A percentile compares a stretch with the other conserved stretches of the same genome.
Evolutionary conservation across 2,329 filamentous ascomycete genomes (phyloP).

Genomic region (Fusarium verticillioides): DNA sequence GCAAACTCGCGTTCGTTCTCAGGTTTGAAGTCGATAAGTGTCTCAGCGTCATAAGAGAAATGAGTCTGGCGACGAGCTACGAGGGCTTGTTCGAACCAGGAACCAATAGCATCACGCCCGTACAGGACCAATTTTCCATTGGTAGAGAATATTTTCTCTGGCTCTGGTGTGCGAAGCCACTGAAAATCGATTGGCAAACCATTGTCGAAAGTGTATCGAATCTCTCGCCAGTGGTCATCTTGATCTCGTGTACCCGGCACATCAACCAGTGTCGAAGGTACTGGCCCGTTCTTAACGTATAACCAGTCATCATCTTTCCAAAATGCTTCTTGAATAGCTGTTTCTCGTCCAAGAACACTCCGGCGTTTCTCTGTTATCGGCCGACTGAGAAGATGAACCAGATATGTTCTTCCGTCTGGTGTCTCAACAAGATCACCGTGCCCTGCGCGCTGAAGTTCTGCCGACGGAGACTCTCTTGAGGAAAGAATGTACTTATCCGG

Average conservation of each 20-base stretch:
- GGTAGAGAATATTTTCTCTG: constrained; percentile 60
- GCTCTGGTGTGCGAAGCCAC: constrained; percentile 66
- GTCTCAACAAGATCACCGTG: constrained; percentile 66
- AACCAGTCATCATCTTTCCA: constrained; percentile 69
- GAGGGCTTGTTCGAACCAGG: constrained; percentile 68
- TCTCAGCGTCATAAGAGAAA: constrained; percentile 71
- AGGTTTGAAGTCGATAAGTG: constrained; percentile 63
- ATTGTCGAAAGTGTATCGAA: constrained; percentile 57
- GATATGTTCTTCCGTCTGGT: constrained; percentile 60
- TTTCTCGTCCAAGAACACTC: constrained; percentile 66
- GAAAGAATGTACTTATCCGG: constrained; percentile 67
- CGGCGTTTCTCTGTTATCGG: constrained; percentile 62
- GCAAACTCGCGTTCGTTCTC: constrained; percentile 69
- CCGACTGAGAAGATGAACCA: constrained; percentile 64
- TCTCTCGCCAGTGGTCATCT: constrained; percentile 58
- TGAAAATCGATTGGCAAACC: constrained; percentile 64
- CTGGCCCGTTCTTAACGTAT: constrained; percentile 67
- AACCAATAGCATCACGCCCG: constrained; percentile 65
- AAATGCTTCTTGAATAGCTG: constrained; percentile 66
- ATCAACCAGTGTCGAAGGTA: constrained; percentile 63
- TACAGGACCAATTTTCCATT: constrained; percentile 56
- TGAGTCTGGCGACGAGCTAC: constrained; percentile 66
- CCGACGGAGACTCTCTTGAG: constrained; percentile 59
- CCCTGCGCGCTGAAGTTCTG: constrained; percentile 63
- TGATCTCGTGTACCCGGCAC: constrained; percentile 60